Conservation (phyloP, 2,329 filamentous ascomycete genomes). For the Talaromyces sp. region DNA sequence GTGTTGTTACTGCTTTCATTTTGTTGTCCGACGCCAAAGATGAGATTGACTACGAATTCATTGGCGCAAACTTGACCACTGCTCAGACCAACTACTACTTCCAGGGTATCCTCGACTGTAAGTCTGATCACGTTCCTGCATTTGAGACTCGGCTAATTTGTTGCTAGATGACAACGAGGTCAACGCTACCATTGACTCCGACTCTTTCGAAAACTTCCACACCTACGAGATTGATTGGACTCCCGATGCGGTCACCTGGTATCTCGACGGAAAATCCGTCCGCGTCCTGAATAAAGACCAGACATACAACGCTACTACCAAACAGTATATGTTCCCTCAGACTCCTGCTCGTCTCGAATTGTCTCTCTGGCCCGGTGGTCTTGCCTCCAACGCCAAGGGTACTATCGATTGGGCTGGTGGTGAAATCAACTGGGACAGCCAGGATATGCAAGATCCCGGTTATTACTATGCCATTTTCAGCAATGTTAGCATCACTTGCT, state of each 20-base stretch:
- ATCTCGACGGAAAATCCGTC: conserved; percentile 73
- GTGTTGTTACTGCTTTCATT: conserved; percentile 97
- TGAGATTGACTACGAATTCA: conserved; percentile 95
- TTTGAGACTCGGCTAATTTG: conserved; percentile 3
- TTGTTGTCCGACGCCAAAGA: conserved; percentile 93
- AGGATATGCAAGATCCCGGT: conserved; percentile 74
- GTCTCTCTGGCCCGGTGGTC: conserved; percentile 92
- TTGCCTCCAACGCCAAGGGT: conserved; percentile 71
- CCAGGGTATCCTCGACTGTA: conserved; percentile 88
- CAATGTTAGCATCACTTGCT: conserved; percentile 81
- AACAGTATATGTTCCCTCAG: conserved; percentile 85
- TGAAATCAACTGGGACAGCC: conserved; percentile 77
- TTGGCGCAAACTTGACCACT: conserved; percentile 71
- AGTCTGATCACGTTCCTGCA: conserved; percentile 35
- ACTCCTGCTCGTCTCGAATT: conserved; percentile 87
- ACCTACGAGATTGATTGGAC: conserved; percentile 93
- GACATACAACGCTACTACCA: conserved; percentile 80
- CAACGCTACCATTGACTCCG: conserved; percentile 64
- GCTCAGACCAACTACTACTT: conserved; percentile 97
- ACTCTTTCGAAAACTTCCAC: conserved; percentile 73
- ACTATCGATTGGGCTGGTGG: conserved; percentile 92
- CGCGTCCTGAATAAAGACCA: conserved; percentile 71
- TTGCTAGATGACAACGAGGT: conserved; percentile 66
- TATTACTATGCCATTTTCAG: conserved; percentile 85
- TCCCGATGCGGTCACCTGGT: conserved; percentile 81